Evolutionary conservation across 768 basidiomycete species (phyloP).

Genomic region (Calocera cornea): DNA sequence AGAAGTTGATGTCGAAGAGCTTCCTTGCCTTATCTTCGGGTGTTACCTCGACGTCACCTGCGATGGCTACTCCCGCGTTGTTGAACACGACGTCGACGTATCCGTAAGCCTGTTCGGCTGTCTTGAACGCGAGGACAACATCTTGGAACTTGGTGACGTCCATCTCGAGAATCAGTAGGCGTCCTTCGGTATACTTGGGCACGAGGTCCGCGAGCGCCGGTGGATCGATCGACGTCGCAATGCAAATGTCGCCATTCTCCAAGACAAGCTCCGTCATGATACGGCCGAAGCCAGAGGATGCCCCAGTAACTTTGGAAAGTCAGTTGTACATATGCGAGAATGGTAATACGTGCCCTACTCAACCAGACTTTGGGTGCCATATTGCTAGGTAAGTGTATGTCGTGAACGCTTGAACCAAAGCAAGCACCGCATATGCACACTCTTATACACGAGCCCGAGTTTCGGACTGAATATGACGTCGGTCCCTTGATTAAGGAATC

Average conservation of each 20-base stretch:
- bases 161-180: conserved; percentile 28
- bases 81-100: conserved; percentile 35
- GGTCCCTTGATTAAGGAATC: too few relatives aligned
- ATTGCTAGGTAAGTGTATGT: not conserved
- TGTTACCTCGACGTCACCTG: conserved; percentile 30
- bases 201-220: conserved; percentile 24
- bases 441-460: too few relatives aligned
- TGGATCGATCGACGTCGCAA: conserved; percentile 34
- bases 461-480: too few relatives aligned
- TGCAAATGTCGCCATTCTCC: conserved; percentile 29
- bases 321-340: not conserved
- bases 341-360: not conserved
- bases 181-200: conserved; percentile 20
- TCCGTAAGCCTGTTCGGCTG: conserved; percentile 28
- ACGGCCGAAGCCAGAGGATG: conserved; percentile 31
- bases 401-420: too few relatives aligned
- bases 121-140: conserved; percentile 26
- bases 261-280: conserved; percentile 26
- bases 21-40: conserved; percentile 24
- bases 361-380: not conserved
- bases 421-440: too few relatives aligned
- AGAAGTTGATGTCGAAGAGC: conserved; percentile 31
- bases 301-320: conserved; percentile 28
- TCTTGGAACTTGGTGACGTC: conserved; percentile 28
- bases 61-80: conserved; percentile 28